phyloP scores from a whole-genome alignment of 257 asterid species.

The Primulina eburnea region DNA sequence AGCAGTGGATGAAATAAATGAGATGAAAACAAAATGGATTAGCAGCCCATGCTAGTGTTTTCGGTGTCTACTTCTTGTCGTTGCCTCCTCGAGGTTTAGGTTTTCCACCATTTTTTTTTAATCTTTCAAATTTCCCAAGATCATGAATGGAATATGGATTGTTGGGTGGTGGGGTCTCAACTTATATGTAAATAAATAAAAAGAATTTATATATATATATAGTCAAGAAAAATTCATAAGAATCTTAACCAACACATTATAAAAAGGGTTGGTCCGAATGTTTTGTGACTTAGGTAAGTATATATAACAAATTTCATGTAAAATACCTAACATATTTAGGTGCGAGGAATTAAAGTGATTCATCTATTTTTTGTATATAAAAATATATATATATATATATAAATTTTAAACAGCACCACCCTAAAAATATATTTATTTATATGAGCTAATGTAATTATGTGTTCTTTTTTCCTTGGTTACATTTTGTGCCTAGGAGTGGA shows the following conservation, averaged over 20 bases:
- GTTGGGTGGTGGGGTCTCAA: background rate
- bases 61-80: background rate
- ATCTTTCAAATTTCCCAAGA: background rate
- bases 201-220: too few relatives aligned
- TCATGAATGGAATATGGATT: background rate
- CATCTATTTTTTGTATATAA: too few relatives aligned
- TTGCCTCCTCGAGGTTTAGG: background rate
- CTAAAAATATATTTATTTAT: too few relatives aligned
- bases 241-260: background rate
- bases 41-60: background rate
- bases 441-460: too few relatives aligned
- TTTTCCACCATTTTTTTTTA: background rate
- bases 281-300: background rate
- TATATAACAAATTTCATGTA: background rate
- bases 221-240: background rate
- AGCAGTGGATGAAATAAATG: too few relatives aligned
- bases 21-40: too few relatives aligned
- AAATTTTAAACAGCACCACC: too few relatives aligned
- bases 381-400: too few relatives aligned
- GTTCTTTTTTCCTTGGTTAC: too few relatives aligned
- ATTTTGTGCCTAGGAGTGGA: too few relatives aligned
- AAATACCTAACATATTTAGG: background rate
- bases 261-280: background rate
- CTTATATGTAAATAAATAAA: too few relatives aligned
- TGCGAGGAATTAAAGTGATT: too few relatives aligned